Evolutionary conservation across 78 protist genomes (phyloP).

Genomic region (Guillardia theta): DNA sequence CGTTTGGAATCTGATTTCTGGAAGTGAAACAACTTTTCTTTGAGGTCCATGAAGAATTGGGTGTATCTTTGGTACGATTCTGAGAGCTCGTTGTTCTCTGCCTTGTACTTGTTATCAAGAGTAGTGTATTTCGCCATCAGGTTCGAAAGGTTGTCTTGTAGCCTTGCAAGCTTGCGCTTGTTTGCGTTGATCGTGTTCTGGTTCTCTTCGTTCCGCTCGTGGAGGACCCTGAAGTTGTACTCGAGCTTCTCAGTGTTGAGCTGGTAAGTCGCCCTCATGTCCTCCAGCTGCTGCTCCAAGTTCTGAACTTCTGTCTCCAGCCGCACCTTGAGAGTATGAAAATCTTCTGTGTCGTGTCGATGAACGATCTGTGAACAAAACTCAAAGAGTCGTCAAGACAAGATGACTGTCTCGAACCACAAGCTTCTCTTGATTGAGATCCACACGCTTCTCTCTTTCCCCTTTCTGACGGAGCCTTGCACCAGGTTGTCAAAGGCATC

Average conservation of each 20-base stretch:
- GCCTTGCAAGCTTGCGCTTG: not conserved
- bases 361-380: not conserved
- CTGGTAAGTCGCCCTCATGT: not conserved
- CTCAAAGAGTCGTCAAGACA: too few species aligned
- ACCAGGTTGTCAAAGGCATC: too few species aligned
- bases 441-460: not conserved
- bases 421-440: too few species aligned
- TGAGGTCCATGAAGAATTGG: not conserved
- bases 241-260: not conserved
- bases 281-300: not conserved
- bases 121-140: not conserved
- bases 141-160: not conserved
- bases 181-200: not conserved
- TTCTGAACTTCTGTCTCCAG: not conserved
- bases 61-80: not conserved
- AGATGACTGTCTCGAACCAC: too few species aligned
- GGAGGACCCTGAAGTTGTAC: not conserved
- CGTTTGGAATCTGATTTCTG: not conserved
- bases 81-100: not conserved
- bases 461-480: too few species aligned
- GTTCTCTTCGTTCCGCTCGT: not conserved
- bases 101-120: not conserved
- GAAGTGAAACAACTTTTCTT: not conserved
- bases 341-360: not conserved
- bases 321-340: not conserved